These are phyloP conservation scores for Aurifilum marmelostoma DNA, from an alignment of 2,329 filamentous ascomycete genomes.

Conservation along the genomic window DNA sequence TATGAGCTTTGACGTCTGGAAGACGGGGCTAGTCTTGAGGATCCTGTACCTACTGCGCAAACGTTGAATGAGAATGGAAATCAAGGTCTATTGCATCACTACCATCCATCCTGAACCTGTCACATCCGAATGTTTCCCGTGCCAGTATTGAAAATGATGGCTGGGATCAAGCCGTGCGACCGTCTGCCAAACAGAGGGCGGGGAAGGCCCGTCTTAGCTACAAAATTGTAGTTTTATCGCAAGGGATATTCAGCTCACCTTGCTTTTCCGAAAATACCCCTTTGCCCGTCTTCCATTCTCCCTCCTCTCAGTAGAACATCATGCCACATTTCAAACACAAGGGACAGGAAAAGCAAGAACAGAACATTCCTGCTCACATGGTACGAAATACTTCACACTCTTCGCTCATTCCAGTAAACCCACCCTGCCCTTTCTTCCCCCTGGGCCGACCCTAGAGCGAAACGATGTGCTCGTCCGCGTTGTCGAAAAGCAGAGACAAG, in stretches of 20 bases:
- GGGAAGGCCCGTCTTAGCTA: background rate
- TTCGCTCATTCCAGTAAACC: background rate
- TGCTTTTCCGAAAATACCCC: background rate
- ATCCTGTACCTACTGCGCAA: background rate
- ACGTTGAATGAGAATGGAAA: slow-evolving; percentile 5
- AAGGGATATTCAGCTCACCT: background rate
- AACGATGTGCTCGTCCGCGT: too few species aligned
- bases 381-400: background rate
- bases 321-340: background rate
- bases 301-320: background rate
- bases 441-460: background rate
- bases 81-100: background rate
- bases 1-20: background rate
- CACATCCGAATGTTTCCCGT: background rate
- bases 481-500: background rate
- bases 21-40: background rate
- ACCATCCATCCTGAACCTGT: background rate
- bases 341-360: background rate
- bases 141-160: background rate
- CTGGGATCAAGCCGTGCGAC: background rate
- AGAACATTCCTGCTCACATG: background rate
- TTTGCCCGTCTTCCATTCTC: background rate
- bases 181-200: background rate
- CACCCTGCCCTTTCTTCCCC: background rate
- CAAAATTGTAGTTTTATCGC: background rate